A percentile compares a stretch with the other conserved stretches of the same genome.
These are phyloP conservation scores for Orbilia ellipsospora DNA, from an alignment of 2,329 filamentous ascomycete genomes.

Conservation along the genomic window DNA sequence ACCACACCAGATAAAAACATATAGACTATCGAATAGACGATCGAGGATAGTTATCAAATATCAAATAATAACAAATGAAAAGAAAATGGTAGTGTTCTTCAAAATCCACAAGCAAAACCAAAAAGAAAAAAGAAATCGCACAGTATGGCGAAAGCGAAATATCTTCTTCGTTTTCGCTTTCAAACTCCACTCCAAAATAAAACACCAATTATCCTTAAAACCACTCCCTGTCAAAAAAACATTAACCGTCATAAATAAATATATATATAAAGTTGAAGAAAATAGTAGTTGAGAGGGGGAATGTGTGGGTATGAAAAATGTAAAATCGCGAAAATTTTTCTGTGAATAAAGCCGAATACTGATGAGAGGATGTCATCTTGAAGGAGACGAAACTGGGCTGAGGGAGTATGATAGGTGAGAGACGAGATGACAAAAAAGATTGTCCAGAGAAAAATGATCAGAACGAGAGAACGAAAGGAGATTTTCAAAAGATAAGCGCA, in stretches of 20 bases:
- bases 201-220: conserved; percentile 49
- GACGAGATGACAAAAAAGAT: conserved; percentile 30
- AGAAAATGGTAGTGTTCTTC: conserved; percentile 31
- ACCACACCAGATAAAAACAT: conserved; percentile 49
- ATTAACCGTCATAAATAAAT: conserved; percentile 43
- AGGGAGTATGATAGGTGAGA: conserved; percentile 44
- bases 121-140: conserved; percentile 25
- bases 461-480: conserved; percentile 5
- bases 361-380: conserved; percentile 18
- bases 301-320: conserved; percentile 1
- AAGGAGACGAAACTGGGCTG: conserved; percentile 23
- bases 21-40: conserved; percentile 4
- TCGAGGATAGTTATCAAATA: conserved; percentile 14
- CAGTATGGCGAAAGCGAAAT: conserved; percentile 44
- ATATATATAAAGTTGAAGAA: conserved; percentile 43
- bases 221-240: conserved; percentile 44
- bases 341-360: conserved; percentile 3
- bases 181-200: conserved; percentile 52
- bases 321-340: conserved; percentile 30
- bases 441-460: too few species aligned
- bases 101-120: conserved; percentile 19
- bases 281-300: conserved; percentile 7
- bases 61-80: conserved; percentile 23
- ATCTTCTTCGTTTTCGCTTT: conserved; percentile 51
- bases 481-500: not conserved